Base-by-base conservation (phyloP, 352 stramenopile genomes). In the Phytopythium oedochilum region DNA sequence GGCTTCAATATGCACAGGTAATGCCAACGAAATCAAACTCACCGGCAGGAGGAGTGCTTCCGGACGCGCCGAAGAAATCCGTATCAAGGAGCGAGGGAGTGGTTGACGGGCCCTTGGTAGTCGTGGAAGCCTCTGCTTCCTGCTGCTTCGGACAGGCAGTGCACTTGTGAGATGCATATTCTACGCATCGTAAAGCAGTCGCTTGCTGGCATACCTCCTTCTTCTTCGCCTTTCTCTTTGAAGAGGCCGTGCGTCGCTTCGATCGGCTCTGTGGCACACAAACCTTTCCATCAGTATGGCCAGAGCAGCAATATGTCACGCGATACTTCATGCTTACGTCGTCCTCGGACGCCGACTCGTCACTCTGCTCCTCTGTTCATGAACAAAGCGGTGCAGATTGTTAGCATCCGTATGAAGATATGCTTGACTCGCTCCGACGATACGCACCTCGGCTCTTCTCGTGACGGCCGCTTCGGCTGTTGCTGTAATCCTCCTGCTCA, bases 331-430 rank as follows among this genome's bases (percentile, higher is more conserved):
- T 17, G 59, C 60, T 42, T 53, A 76, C 73, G 45, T 89, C 84
- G 61, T 84, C 76, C 32, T 91, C 81, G 1, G 84, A 94, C 26
- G 86, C 81, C 3, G 78, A 90, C 48, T 81, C 78, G 20, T 85
- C 79, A 36, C 73, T 82, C 48, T 57, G 61, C 29, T 90, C 74
- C 40, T 82, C 73, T 86, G 38, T 31, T 47, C 20, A 32, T 36
- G 51, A 57, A 45, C 25, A 43, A 17, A 18, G 36, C 26, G 14
- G 48, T 42, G 23, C 7, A 29, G 17, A 42, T 32, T 8, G 22
- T 36, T 18, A 59, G 34, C 35, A n/a, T 17, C 5, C 7, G n/a
- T n/a, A 36, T 11, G 11, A 11, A 15, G 5, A 36, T 11, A 38
- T 22, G 26, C 53, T 26, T 25, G 38, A 23, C 23, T 12, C 38